Evolutionary conservation across 352 stramenopile species (phyloP).

Genomic region (Phytophthora sp.): DNA sequence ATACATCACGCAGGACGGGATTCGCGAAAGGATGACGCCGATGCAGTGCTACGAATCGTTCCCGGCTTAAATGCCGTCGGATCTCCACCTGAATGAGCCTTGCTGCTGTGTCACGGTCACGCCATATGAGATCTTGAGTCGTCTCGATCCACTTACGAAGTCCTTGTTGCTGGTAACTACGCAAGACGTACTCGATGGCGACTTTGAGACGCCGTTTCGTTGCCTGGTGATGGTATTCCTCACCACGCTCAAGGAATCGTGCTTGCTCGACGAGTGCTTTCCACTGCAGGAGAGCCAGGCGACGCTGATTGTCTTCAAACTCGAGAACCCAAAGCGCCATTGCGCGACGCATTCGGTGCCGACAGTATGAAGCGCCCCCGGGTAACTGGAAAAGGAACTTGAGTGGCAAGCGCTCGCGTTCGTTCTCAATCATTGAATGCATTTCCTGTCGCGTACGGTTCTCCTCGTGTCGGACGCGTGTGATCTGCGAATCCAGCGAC

Average conservation of each 20-base stretch:
- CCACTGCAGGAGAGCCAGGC: slow-evolving; percentile 79
- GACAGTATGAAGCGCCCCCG: slow-evolving; percentile 75
- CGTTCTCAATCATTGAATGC: slow-evolving; percentile 56
- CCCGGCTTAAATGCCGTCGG: slow-evolving; percentile 45
- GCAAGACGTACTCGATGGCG: slow-evolving; percentile 73
- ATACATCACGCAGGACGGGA: slow-evolving; percentile 60
- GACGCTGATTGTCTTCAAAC: slow-evolving; percentile 81
- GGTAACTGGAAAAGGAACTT: slow-evolving; percentile 86
- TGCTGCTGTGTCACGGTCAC: slow-evolving; percentile 52
- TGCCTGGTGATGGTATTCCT: slow-evolving; percentile 67
- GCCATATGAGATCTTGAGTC: slow-evolving; percentile 67
- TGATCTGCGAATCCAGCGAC: slow-evolving; percentile 51
- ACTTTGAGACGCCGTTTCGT: slow-evolving; percentile 63
- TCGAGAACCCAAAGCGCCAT: slow-evolving; percentile 74
- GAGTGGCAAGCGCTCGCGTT: slow-evolving; percentile 69
- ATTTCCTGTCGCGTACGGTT: slow-evolving; percentile 45
- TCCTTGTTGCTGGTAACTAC: slow-evolving; percentile 68
- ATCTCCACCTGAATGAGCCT: slow-evolving; percentile 62
- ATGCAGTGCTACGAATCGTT: slow-evolving; percentile 53
- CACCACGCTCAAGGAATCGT: slow-evolving; percentile 59
- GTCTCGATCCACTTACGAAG: slow-evolving; percentile 60
- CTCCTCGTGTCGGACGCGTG: slow-evolving; percentile 47
- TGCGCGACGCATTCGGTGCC: slow-evolving; percentile 69
- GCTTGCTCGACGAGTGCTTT: slow-evolving; percentile 75
- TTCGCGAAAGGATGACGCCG: slow-evolving; percentile 49